These are phyloP conservation scores for Vitis rupestris DNA, from an alignment of 164 flowering plant species.

Conservation along the genomic window DNA sequence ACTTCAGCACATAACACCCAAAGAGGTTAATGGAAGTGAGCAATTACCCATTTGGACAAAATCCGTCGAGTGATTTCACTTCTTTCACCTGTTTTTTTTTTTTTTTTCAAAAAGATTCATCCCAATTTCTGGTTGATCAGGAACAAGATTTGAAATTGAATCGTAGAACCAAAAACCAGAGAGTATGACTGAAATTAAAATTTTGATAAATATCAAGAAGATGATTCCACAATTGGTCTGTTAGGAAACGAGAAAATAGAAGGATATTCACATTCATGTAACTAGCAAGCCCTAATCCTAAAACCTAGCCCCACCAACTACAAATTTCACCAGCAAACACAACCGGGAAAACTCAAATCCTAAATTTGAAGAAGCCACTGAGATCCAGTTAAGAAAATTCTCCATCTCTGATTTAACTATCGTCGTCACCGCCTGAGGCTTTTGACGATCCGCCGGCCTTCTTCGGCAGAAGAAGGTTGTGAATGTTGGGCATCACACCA, in stretches of 20 bases:
- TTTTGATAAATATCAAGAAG: not conserved
- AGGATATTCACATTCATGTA: not conserved
- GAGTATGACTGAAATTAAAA: no score
- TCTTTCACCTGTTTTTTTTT: not conserved
- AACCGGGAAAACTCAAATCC: not conserved
- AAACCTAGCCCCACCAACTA: not conserved
- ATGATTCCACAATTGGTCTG: not conserved
- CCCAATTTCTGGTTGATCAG: no score
- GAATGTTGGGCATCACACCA: constrained; percentile 93
- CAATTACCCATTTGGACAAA: no score
- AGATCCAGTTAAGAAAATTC: not conserved
- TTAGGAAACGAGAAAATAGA: constrained; percentile 4
- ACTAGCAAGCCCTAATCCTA: not conserved
- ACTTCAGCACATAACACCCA: no score
- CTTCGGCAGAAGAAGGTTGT: constrained; percentile 76
- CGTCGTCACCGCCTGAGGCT: constrained; percentile 30
- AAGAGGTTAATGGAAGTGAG: no score
- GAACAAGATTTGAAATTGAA: no score
- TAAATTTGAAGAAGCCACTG: not conserved
- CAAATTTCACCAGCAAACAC: not conserved
- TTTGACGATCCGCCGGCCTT: constrained; percentile 39
- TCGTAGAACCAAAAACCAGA: no score
- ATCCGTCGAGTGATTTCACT: not conserved
- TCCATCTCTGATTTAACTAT: not conserved
- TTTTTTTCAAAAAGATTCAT: not conserved